These are phyloP conservation scores for Draba incana DNA, from an alignment of 345 rosid species.

Conservation along the genomic window DNA sequence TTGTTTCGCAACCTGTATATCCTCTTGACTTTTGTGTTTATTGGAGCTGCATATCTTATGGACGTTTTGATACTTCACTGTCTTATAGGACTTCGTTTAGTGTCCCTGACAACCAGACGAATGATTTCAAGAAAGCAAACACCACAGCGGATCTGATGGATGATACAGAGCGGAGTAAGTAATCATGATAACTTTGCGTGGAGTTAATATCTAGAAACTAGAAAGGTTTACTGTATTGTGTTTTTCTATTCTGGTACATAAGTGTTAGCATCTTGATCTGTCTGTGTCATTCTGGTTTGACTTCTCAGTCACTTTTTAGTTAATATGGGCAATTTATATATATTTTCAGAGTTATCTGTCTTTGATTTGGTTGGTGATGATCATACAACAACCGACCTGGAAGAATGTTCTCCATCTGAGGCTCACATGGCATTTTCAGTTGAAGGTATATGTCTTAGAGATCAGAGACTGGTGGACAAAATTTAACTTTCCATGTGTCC, in stretches of 20 bases:
- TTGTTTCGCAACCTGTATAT: conserved; percentile 24
- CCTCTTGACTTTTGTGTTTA: conserved; percentile 9
- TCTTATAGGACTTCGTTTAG: conserved; percentile 39
- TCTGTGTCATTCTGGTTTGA: conserved; percentile 27
- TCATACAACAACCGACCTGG: conserved; percentile 45
- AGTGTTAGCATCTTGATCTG: conserved; percentile 22
- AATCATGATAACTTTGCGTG: conserved; percentile 14
- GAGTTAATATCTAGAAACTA: conserved; percentile 30
- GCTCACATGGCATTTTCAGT: conserved; percentile 85
- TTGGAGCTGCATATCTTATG: conserved; percentile 14
- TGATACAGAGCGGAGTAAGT: conserved; percentile 52
- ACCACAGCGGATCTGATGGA: conserved; percentile 39
- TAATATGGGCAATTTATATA: conserved; percentile 6
- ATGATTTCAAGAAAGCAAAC: conserved; percentile 35
- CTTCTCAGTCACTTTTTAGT: conserved; percentile 6
- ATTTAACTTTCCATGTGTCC: background rate
- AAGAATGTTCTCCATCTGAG: conserved; percentile 52
- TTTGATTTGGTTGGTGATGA: conserved; percentile 80
- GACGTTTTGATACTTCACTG: conserved; percentile 31
- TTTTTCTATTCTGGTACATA: conserved; percentile 13
- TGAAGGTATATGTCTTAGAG: conserved; percentile 55
- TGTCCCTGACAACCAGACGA: conserved; percentile 36
- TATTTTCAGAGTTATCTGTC: conserved; percentile 61
- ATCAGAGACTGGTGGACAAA: background rate
- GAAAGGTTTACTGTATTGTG: conserved; percentile 9